phyloP scores from a whole-genome alignment of 805 yeast genomes.

The Cephaloascus fragrans region DNA sequence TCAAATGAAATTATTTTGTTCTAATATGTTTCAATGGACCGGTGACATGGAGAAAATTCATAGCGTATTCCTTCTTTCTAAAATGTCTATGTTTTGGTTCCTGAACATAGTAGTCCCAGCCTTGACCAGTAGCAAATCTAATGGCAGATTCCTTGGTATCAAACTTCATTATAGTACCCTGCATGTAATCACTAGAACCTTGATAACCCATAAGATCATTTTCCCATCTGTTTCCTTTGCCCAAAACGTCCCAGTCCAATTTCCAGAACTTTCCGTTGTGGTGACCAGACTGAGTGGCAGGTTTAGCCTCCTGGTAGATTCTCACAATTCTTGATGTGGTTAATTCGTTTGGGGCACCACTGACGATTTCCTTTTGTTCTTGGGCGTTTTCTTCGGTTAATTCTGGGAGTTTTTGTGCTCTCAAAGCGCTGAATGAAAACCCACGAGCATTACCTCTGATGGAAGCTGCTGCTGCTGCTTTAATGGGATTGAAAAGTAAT shows the following conservation, averaged over 20 bases:
- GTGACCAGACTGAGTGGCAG: conserved; percentile 74
- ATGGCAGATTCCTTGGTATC: conserved; percentile 69
- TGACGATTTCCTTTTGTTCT: conserved; percentile 44
- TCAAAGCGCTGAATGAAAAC: no score
- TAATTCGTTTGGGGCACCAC: conserved; percentile 72
- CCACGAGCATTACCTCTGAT: no score
- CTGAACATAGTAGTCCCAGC: conserved; percentile 76
- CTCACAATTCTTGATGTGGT: conserved; percentile 57
- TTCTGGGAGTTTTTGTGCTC: not conserved
- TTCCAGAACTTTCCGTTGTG: conserved; percentile 54
- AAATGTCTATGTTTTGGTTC: conserved; percentile 73
- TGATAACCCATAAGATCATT: conserved; percentile 84
- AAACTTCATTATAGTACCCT: conserved; percentile 68
- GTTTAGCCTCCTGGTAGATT: conserved; percentile 66
- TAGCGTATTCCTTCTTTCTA: conserved; percentile 64
- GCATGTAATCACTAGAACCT: conserved; percentile 71
- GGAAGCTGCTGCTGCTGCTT: no score
- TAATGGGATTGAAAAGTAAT: no score
- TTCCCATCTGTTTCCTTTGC: conserved; percentile 79
- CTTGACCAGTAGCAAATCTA: conserved; percentile 73
- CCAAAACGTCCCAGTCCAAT: conserved; percentile 75
- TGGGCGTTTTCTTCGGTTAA: not conserved
- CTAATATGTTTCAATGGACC: conserved; percentile 73
- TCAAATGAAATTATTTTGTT: conserved; percentile 59
- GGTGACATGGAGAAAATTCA: conserved; percentile 57